Evolutionary conservation across 495 filamentous ascomycete genomes (phyloP), one percentile per base, ranked within the genome.

Genomic region (Staphylotrichum longicolle): DNA sequence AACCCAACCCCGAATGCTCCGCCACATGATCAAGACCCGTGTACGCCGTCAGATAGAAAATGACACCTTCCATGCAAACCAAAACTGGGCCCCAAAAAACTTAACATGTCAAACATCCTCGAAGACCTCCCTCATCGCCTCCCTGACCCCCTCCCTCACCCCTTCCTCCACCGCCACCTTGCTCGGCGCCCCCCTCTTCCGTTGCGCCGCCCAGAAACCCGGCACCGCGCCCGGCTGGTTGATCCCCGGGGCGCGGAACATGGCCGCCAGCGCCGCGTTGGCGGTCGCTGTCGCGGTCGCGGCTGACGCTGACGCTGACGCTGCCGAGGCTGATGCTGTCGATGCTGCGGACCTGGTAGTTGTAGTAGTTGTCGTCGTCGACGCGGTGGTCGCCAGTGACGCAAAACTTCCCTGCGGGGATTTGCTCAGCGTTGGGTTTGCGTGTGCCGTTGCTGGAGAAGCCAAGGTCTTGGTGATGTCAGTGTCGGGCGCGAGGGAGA

Each of bases 191-290:
- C 66, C 75, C 30, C 70, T 73, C 32, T 72, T 71, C 62, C 73
- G 68, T n/a, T 75, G 74, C 30, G 68, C 67, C 6, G 71, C 72
- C 61, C 70, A 71, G 49, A 83, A 83, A 2, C 82, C 81, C 0
- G 82, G 81, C 30, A 84, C 74, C 5, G 71, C 67, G 3, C 82
- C 82, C 0, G 75, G 74, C 64, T 84, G 82, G 60, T 84, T 84
- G 62, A 83, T 80, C 0, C 82, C 82, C 7, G 81, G 77, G 0
- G 74, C 60, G 11, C 80, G 75, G 67, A 71, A 69, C 30, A 63
- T 52, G 3, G 62, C 52, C 20, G 52, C 52, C 27, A 44, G 37
- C 11, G 51, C 51, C 2, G 37, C 37, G 8, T 3, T 30, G 5
- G 51, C 14, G 4, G 45, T n/a, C n/a, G 45, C 7, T 47, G 4